Conservation (phyloP, 768 basidiomycete genomes). For the Mycena alexandri region DNA sequence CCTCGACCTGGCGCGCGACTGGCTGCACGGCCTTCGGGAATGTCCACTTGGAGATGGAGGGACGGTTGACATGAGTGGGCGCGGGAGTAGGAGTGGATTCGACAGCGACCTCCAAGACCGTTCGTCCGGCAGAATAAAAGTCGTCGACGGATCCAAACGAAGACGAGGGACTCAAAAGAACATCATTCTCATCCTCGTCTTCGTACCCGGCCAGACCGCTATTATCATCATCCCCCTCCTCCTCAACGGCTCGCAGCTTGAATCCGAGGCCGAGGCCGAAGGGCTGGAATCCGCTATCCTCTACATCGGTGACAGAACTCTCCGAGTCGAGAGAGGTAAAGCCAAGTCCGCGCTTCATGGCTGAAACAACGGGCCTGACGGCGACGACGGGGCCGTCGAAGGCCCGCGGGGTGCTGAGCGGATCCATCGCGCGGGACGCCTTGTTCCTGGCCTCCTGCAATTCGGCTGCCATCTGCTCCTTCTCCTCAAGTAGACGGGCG, state of each 20-base stretch:
- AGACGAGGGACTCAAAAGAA: conserved; percentile 62
- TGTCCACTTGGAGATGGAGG: conserved; percentile 79
- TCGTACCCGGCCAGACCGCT: conserved; percentile 76
- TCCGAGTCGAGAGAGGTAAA: conserved; percentile 75
- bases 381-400: conserved; percentile 43
- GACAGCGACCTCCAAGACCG: conserved; percentile 31
- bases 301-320: conserved; percentile 78
- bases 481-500: conserved; percentile 51
- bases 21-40: conserved; percentile 60
- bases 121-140: conserved; percentile 47
- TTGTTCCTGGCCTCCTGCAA: conserved; percentile 68
- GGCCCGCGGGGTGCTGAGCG: conserved; percentile 57
- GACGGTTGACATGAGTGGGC: conserved; percentile 47
- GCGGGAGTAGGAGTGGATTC: conserved; percentile 40
- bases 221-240: conserved; percentile 66
- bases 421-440: conserved; percentile 44
- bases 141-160: conserved; percentile 70
- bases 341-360: conserved; percentile 61
- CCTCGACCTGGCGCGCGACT: conserved; percentile 50
- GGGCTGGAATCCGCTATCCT: conserved; percentile 58
- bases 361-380: conserved; percentile 39
- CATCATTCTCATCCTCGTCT: conserved; percentile 73
- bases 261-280: conserved; percentile 57
- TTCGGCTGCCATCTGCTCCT: conserved; percentile 56
- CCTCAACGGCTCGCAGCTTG: conserved; percentile 71